A percentile compares a stretch with the other conserved stretches of the same genome.
Conservation (phyloP, 768 basidiomycete species). For the Cyclocybe cylindracea region DNA sequence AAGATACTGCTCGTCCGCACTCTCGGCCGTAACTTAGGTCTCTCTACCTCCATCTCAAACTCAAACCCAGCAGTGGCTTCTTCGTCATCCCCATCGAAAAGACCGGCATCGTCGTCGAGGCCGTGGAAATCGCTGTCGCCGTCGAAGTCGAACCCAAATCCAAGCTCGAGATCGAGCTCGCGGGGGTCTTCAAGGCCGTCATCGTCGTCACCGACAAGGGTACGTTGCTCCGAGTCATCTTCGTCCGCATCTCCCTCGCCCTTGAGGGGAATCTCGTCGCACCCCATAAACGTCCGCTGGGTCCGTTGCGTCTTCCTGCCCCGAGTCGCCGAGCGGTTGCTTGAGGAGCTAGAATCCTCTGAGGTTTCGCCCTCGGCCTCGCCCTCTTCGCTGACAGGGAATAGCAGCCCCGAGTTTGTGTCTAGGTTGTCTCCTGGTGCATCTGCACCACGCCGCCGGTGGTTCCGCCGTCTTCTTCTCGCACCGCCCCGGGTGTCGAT, state of each 20-base stretch:
- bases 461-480: slow-evolving; percentile 10
- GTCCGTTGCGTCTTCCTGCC: slow-evolving; percentile 1
- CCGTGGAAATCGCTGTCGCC: not conserved
- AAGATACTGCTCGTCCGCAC: too few relatives aligned
- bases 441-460: not conserved
- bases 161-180: slow-evolving; percentile 30
- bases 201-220: slow-evolving; percentile 14
- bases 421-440: too few relatives aligned
- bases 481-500: slow-evolving; percentile 9
- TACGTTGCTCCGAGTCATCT: not conserved
- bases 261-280: slow-evolving; percentile 18
- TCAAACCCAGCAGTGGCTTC: not conserved
- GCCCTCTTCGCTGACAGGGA: slow-evolving; percentile 43
- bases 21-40: too few relatives aligned
- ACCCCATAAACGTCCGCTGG: slow-evolving; percentile 19
- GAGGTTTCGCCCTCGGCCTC: slow-evolving; percentile 18
- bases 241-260: slow-evolving; percentile 6
- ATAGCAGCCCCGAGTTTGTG: slow-evolving; percentile 21
- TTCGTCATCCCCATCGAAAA: slow-evolving; percentile 15
- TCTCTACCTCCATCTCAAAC: too few relatives aligned
- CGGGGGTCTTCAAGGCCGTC: slow-evolving; percentile 23
- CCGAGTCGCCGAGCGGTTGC: slow-evolving; percentile 9
- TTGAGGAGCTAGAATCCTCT: slow-evolving; percentile 20
- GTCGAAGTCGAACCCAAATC: slow-evolving; percentile 21
- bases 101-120: slow-evolving; percentile 1